Conservation (phyloP, 176 grass and related monocot species). For the Aegilops longissima region DNA sequence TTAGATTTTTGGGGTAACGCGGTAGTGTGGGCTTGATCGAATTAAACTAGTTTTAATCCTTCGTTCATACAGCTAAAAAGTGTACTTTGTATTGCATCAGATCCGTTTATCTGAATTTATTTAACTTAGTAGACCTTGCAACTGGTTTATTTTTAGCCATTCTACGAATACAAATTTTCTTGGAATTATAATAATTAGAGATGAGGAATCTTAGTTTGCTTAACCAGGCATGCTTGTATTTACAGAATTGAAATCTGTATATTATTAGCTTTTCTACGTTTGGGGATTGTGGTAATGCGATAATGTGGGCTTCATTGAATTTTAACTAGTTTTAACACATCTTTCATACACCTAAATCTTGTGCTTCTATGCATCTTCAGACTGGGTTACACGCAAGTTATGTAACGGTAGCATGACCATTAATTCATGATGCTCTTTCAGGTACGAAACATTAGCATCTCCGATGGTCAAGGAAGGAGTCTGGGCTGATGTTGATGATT, state of each 20-base stretch:
- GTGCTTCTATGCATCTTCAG: constrained; percentile 9
- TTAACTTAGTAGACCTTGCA: background rate
- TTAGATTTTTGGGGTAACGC: background rate
- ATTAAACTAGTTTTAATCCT: too few relatives aligned
- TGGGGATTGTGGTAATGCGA: background rate
- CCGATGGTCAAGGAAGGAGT: constrained; percentile 53
- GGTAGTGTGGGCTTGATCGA: background rate
- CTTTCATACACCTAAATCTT: constrained; percentile 6
- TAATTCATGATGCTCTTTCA: constrained; percentile 28
- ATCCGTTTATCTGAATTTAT: background rate
- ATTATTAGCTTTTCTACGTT: background rate
- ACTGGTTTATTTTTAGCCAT: background rate
- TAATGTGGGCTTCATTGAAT: background rate
- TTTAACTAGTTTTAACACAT: background rate
- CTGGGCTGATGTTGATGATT: constrained; percentile 74
- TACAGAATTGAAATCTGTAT: background rate
- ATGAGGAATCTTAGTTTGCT: background rate
- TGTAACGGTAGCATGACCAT: constrained; percentile 2
- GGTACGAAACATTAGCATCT: constrained; percentile 70
- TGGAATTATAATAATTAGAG: background rate
- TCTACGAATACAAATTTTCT: background rate
- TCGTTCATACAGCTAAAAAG: too few relatives aligned
- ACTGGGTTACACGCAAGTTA: background rate
- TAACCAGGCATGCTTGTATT: background rate
- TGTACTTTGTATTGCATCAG: background rate